Base-by-base conservation (phyloP, 169 alveolate species). In the Plasmodium yoelii region DNA sequence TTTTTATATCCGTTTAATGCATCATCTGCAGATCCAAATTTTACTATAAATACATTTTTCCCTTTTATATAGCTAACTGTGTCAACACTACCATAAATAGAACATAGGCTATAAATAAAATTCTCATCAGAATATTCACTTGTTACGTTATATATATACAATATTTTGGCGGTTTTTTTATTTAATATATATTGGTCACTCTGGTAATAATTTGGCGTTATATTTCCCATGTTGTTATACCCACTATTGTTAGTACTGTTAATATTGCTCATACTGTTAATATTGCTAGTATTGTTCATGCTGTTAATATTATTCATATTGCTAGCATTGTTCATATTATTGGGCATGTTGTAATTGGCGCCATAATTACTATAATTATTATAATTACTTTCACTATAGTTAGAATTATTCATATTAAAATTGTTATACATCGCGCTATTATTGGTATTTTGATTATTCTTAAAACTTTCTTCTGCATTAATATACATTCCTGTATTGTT, bases 31-130 rank as follows among this genome's bases (percentile, higher is more conserved):
- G 55, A 67, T 7, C 47, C 90, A 28, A 82, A 82, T 22, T 82
- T 82, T 44, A 82, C 64, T 34, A 82, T 82, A 55, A 82, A 82
- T 18, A 82, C 12, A 65, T 82, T 82, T 42, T 82, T 82, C 0
- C 90, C 90, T 60, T 82, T 82, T 19, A 82, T 82, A 67, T 65
- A 82, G 19, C 82, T 65, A n/a, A 82, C 90, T 6, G 84, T 28
- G 8, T 82, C 90, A 18, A 82, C 74, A 56, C 68, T 68, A 9
- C 90, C 90, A 82, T 82, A 82, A 13, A 82, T 70, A 55, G 6
- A 67, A 56, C 90, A 82, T 39, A 82, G 22, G 57, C 90, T 82
- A 55, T 82, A 82, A 4, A 82, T 82, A 49, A 82, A 82, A 82
- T 82, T 82, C 28, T 82, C 90, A 19, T 82, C 90, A 1, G 70